A percentile compares a stretch with the other conserved stretches of the same genome.
These are phyloP conservation scores for Acer campestre DNA, from an alignment of 345 rosid genomes.

Conservation along the genomic window DNA sequence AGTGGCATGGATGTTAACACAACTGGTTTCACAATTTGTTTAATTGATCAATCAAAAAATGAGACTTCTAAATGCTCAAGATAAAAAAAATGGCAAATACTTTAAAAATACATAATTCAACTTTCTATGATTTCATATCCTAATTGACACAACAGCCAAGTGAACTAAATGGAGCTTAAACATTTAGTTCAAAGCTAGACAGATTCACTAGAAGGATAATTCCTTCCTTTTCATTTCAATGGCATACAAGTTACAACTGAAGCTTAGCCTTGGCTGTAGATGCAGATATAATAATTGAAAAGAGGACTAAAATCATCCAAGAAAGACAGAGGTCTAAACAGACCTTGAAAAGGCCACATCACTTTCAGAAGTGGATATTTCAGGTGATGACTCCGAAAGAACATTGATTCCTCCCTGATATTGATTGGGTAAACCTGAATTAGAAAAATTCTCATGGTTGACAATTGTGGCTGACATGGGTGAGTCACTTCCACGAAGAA, in stretches of 20 bases:
- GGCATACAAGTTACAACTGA: background rate
- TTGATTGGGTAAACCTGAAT: slow-evolving; percentile 43
- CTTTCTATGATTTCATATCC: background rate
- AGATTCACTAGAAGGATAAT: background rate
- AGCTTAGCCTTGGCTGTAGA: background rate
- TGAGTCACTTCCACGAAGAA: slow-evolving; percentile 51
- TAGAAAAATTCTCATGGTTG: slow-evolving; percentile 48
- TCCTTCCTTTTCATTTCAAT: background rate
- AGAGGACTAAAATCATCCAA: background rate
- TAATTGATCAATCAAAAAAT: slow-evolving; percentile 6
- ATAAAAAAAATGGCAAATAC: background rate
- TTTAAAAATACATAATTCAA: background rate
- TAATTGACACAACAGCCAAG: background rate
- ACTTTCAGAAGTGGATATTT: slow-evolving; percentile 74
- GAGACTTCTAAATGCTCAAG: background rate
- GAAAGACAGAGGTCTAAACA: slow-evolving; percentile 18
- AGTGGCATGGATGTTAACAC: background rate
- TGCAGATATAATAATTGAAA: background rate
- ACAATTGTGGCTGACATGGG: slow-evolving; percentile 49
- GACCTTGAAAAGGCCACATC: slow-evolving; percentile 79
- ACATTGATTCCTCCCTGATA: slow-evolving; percentile 47
- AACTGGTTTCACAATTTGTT: background rate
- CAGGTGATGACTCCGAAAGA: slow-evolving; percentile 85
- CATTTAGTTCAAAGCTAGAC: background rate
- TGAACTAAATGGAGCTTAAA: background rate